A percentile compares a stretch with the other conserved stretches of the same genome.
These are phyloP conservation scores for Evansstolkia leycettana DNA, from an alignment of 495 filamentous ascomycete species.

Conservation along the genomic window DNA sequence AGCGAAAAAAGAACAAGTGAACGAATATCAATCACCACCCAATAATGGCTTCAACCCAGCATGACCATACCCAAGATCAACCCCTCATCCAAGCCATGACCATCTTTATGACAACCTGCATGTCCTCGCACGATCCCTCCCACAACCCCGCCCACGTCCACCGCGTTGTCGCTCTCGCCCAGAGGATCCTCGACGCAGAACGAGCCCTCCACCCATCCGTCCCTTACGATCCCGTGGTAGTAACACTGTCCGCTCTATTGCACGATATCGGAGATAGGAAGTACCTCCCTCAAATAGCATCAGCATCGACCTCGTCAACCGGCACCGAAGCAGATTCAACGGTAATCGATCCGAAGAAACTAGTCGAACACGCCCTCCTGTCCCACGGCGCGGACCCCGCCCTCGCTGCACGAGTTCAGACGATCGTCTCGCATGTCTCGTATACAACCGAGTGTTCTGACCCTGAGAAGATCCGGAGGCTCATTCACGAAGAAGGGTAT, in stretches of 20 bases:
- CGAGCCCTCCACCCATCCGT: slow-evolving; percentile 15
- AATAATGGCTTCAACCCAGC: too few species aligned
- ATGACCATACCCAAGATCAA: slow-evolving; percentile 6
- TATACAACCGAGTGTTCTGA: slow-evolving; percentile 63
- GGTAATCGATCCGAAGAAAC: slow-evolving; percentile 35
- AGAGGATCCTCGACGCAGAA: slow-evolving; percentile 40
- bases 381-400: slow-evolving; percentile 36
- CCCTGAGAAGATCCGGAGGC: slow-evolving; percentile 31
- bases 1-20: background rate
- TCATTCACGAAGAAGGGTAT: slow-evolving; percentile 38
- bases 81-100: slow-evolving; percentile 36
- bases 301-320: background rate
- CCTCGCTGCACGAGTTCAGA: slow-evolving; percentile 53
- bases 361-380: slow-evolving; percentile 47
- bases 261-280: slow-evolving; percentile 87
- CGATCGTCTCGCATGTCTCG: slow-evolving; percentile 59
- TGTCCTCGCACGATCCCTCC: slow-evolving; percentile 71
- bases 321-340: slow-evolving; percentile 4
- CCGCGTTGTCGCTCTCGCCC: slow-evolving; percentile 64
- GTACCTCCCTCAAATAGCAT: slow-evolving; percentile 48
- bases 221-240: slow-evolving; percentile 36
- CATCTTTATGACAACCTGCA: slow-evolving; percentile 53
- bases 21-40: too few species aligned
- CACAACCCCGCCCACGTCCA: slow-evolving; percentile 78
- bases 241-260: slow-evolving; percentile 64